Percentiles rank a stretch among this genome's conserved stretches.
Evolutionary conservation across 2,329 filamentous ascomycete genomes (phyloP).

Genomic region (Sarocladium kiliense): DNA sequence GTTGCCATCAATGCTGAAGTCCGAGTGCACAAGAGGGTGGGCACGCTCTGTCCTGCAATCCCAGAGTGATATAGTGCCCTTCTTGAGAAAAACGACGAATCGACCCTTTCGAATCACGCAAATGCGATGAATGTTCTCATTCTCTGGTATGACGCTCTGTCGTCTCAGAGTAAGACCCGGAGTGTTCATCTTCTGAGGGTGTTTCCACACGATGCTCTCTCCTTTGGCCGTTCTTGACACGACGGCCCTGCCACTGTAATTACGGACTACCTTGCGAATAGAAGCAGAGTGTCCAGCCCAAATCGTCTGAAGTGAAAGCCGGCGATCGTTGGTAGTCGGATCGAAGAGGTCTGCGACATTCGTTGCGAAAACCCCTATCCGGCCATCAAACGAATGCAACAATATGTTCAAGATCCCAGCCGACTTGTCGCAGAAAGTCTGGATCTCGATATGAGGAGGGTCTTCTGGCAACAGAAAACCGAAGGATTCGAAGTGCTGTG

Average conservation of each 20-base stretch:
- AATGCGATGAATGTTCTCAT: conserved; percentile 72
- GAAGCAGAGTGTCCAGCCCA: conserved; percentile 83
- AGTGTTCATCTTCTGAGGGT: conserved; percentile 31
- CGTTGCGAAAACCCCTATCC: conserved; percentile 75
- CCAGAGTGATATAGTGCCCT: conserved; percentile 69
- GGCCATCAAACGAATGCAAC: conserved; percentile 79
- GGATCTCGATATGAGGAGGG: conserved; percentile 57
- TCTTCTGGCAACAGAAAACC: conserved; percentile 20
- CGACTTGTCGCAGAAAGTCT: conserved; percentile 63
- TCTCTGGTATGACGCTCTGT: conserved; percentile 62
- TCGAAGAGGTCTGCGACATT: conserved; percentile 78
- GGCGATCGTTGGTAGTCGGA: conserved; percentile 53
- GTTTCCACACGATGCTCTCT: conserved; percentile 76
- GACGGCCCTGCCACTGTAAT: conserved; percentile 72
- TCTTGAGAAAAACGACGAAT: conserved; percentile 75
- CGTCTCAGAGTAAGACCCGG: conserved; percentile 48
- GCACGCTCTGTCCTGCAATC: conserved; percentile 61
- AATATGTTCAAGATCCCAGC: conserved; percentile 67
- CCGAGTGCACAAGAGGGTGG: conserved; percentile 40
- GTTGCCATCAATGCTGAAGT: conserved; percentile 60
- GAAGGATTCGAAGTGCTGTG: conserved; percentile 44
- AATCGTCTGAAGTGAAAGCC: conserved; percentile 57
- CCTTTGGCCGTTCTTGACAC: conserved; percentile 75
- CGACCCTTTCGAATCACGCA: conserved; percentile 71
- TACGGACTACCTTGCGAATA: conserved; percentile 82